These are phyloP conservation scores for Gossypium mustelinum DNA, from an alignment of 345 rosid genomes.

Conservation along the genomic window DNA sequence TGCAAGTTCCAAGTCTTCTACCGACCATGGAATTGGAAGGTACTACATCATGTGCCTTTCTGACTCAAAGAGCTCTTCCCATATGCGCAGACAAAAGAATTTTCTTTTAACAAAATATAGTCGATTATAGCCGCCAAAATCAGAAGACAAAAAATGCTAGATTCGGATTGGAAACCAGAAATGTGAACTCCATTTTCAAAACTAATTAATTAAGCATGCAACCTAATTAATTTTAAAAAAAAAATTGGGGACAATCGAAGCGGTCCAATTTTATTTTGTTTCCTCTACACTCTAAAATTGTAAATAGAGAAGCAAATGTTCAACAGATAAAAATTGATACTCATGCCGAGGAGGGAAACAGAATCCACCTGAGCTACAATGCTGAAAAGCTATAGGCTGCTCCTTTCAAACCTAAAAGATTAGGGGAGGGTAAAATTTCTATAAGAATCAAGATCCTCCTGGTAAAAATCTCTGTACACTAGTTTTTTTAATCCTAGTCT, in stretches of 20 bases:
- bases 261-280: not conserved
- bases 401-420: not conserved
- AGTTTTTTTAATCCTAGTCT: not conserved
- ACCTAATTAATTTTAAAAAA: not conserved
- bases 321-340: not conserved
- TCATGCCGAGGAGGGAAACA: not conserved
- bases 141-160: not conserved
- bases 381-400: not conserved
- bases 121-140: not conserved
- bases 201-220: too few species aligned
- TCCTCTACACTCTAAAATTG: too few species aligned
- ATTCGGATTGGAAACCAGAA: not conserved
- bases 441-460: constrained; percentile 55
- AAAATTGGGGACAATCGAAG: not conserved
- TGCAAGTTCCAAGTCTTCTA: not conserved
- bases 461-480: constrained; percentile 30
- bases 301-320: not conserved
- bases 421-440: not conserved
- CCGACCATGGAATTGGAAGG: not conserved
- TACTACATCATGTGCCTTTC: not conserved
- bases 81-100: not conserved
- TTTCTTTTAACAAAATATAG: not conserved
- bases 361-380: constrained; percentile 52
- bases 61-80: not conserved
- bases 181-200: not conserved